Evolutionary conservation across 768 basidiomycete species (phyloP), one percentile per base, ranked within the genome.

Genomic region (Lactarius pseudohatsudake): DNA sequence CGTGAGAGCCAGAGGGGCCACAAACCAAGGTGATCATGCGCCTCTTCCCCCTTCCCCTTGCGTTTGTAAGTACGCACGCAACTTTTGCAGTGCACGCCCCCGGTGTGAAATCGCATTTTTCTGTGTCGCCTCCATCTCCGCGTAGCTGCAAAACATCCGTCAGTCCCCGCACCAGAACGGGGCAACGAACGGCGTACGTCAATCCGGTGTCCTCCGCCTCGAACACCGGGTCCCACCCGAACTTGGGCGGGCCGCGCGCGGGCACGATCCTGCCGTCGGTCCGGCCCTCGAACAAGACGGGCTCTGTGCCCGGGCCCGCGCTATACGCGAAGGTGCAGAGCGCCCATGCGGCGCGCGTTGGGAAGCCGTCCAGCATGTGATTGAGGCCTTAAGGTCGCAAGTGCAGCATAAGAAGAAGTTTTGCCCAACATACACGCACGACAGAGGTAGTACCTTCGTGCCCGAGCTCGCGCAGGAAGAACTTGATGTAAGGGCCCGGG

Each of bases 301-400:
- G 92, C 65, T 93, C 88, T 2, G 84, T 76, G 5, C 84, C 86
- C 78, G 95, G 94, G 0, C 94, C 94, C 0, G 88, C 80, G 45
- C 90, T 91, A 75, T 97, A 98, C 7, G 96, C 96, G 72, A 98
- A 98, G 2, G 97, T 98, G 77, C 96, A 98, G 8, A 98, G 80
- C 0, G 96, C 96, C 72, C 89, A 90, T 0, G 97, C 97, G 15
- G 82, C 85, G 64, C 84, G 91, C 0, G 86, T 90, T 0, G 82
- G 78, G 74, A 98, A 98, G 13, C 86, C 86, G 10, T 78, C 83
- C 18, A 98, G 84, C 73, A 99, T 79, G 57, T 81, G 88, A 75
- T 97, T 96, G 26, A 99, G 81, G 40, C 89, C 89, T 89, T n/a
- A 15, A 40, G 13, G 38, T 15, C 38, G 15, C 15, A 40, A 40